A percentile compares a stretch with the other conserved stretches of the same genome.
phyloP scores from a whole-genome alignment of 148 eudicot species.

The Nyssa sinensis region DNA sequence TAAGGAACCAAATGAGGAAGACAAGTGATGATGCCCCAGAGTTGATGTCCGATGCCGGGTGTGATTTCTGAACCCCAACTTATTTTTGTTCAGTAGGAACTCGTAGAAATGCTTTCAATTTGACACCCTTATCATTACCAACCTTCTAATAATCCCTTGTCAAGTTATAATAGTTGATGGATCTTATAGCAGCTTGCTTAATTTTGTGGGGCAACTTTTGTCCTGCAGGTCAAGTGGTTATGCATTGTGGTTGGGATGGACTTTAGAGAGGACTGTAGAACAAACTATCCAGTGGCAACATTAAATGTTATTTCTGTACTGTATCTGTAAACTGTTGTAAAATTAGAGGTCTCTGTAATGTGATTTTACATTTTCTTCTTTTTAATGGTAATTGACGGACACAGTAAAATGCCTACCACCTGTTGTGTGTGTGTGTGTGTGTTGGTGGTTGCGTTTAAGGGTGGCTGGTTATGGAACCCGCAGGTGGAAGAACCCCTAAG shows the following conservation, averaged over 20 bases:
- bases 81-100: background rate
- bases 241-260: background rate
- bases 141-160: background rate
- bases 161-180: background rate
- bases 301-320: background rate
- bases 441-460: too few relatives aligned
- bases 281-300: background rate
- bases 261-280: background rate
- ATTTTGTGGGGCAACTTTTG: background rate
- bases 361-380: background rate
- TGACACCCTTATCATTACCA: background rate
- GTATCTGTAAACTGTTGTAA: background rate
- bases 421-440: background rate
- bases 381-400: background rate
- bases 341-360: background rate
- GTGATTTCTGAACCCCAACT: background rate
- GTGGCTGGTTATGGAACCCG: background rate
- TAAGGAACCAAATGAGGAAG: slow-evolving; percentile 60
- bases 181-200: background rate
- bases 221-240: background rate
- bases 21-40: slow-evolving; percentile 42
- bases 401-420: background rate
- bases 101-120: background rate
- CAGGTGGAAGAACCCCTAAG: too few relatives aligned
- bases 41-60: background rate